Evolutionary conservation across 2,329 filamentous ascomycete genomes (phyloP).

Genomic region (Penicillium sp.): DNA sequence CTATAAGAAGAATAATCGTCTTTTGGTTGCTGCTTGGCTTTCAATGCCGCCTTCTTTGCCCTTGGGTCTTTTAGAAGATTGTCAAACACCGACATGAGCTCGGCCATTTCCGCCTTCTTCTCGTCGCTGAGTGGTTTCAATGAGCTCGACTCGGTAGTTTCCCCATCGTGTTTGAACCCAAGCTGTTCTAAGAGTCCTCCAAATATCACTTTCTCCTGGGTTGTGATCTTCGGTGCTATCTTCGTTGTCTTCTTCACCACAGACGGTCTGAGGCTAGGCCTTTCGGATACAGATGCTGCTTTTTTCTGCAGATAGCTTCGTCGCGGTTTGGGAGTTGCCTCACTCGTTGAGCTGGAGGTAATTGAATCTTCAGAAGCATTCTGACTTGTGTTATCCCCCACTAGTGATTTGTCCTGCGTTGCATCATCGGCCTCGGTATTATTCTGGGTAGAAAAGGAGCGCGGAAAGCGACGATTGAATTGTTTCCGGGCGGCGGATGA

Average conservation of each 20-base stretch:
- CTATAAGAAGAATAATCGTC: background rate
- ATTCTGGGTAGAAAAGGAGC: slow-evolving; percentile 19
- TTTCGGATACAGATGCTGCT: slow-evolving; percentile 11
- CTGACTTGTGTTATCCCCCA: slow-evolving; percentile 1
- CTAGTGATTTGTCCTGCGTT: background rate
- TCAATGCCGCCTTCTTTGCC: background rate
- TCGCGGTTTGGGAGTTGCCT: slow-evolving; percentile 10
- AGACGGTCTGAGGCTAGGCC: background rate
- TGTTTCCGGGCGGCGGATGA: slow-evolving; percentile 7
- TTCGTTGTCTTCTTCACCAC: slow-evolving; percentile 1
- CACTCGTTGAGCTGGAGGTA: background rate
- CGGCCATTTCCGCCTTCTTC: slow-evolving; percentile 22
- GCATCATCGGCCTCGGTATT: background rate
- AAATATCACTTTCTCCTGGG: slow-evolving; percentile 21
- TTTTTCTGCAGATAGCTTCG: slow-evolving; percentile 26
- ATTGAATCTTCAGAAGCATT: slow-evolving; percentile 3
- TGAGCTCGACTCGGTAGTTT: background rate
- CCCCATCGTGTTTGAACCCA: slow-evolving; percentile 2
- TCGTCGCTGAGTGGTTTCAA: slow-evolving; percentile 8
- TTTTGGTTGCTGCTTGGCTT: background rate
- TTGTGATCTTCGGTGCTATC: slow-evolving; percentile 20
- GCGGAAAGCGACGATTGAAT: slow-evolving; percentile 10
- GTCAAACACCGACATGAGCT: slow-evolving; percentile 20
- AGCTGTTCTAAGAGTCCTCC: slow-evolving; percentile 21
- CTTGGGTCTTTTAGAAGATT: slow-evolving; percentile 9